Evolutionary conservation across 495 filamentous ascomycete genomes (phyloP).

Genomic region (Parathielavia hyrcaniae): DNA sequence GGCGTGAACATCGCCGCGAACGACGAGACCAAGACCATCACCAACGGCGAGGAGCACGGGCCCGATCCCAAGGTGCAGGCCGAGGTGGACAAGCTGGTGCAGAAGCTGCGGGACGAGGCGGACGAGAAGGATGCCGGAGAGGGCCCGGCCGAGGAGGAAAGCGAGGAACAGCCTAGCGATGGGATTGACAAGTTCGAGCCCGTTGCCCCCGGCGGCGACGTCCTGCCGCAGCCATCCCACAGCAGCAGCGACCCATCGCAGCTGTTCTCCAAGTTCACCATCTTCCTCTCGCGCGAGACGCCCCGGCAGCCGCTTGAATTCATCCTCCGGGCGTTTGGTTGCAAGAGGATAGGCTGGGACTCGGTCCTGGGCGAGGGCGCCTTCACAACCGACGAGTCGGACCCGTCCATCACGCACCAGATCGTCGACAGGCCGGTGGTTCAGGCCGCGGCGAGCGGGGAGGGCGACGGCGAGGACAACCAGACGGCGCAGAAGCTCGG

Average conservation of each 20-base stretch:
- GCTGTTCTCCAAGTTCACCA: conserved; percentile 79
- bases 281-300: conserved; percentile 91
- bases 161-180: conserved; percentile 49
- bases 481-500: conserved; percentile 49
- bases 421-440: conserved; percentile 82
- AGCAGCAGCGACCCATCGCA: conserved; percentile 50
- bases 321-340: conserved; percentile 87
- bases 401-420: conserved; percentile 89
- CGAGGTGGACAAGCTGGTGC: conserved; percentile 50
- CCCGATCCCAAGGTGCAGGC: conserved; percentile 50
- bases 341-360: conserved; percentile 95
- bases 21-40: conserved; percentile 46
- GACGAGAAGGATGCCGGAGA: conserved; percentile 43
- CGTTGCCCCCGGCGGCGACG: conserved; percentile 69
- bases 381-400: conserved; percentile 80
- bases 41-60: conserved; percentile 43
- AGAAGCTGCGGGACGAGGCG: conserved; percentile 43
- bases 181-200: conserved; percentile 86
- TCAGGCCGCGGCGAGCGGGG: conserved; percentile 52
- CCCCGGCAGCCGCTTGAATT: conserved; percentile 89
- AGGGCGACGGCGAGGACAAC: conserved; percentile 52
- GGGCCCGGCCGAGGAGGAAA: conserved; percentile 41
- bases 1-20: conserved; percentile 53
- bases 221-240: conserved; percentile 73
- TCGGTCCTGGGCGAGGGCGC: conserved; percentile 80